A percentile compares a stretch with the other conserved stretches of the same genome.
phyloP scores from a whole-genome alignment of 805 yeast genomes.

The fission yeast (Schizosaccharomyces pombe) region DNA sequence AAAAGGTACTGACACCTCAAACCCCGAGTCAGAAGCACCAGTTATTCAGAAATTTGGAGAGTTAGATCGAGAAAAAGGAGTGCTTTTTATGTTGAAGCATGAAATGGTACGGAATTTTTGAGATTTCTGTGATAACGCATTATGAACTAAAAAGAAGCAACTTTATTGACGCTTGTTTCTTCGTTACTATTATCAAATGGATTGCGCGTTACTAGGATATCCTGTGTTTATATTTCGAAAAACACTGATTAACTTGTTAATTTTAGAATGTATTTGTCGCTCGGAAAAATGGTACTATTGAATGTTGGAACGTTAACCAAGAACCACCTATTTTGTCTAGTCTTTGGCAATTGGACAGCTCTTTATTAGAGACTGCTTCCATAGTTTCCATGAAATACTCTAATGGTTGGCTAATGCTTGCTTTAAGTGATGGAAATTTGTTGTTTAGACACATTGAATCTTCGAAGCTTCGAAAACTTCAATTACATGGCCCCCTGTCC shows the following conservation, averaged over 20 bases:
- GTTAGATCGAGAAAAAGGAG: background rate
- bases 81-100: background rate
- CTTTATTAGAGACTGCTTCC: background rate
- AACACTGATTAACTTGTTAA: too few species aligned
- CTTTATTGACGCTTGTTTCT: too few species aligned
- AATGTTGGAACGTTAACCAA: background rate
- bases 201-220: too few species aligned
- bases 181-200: too few species aligned
- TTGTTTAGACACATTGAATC: background rate
- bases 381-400: background rate
- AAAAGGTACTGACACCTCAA: background rate
- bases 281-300: background rate
- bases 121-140: too few species aligned
- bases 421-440: background rate
- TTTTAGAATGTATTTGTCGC: background rate
- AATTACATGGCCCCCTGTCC: background rate
- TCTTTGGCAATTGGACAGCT: background rate
- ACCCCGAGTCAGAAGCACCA: background rate
- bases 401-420: background rate
- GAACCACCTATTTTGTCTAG: background rate
- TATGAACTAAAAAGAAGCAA: too few species aligned
- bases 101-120: background rate
- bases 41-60: background rate
- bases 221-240: too few species aligned
- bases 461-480: background rate